phyloP scores from a whole-genome alignment of 2,329 filamentous ascomycete genomes.

The Botrytis elliptica region DNA sequence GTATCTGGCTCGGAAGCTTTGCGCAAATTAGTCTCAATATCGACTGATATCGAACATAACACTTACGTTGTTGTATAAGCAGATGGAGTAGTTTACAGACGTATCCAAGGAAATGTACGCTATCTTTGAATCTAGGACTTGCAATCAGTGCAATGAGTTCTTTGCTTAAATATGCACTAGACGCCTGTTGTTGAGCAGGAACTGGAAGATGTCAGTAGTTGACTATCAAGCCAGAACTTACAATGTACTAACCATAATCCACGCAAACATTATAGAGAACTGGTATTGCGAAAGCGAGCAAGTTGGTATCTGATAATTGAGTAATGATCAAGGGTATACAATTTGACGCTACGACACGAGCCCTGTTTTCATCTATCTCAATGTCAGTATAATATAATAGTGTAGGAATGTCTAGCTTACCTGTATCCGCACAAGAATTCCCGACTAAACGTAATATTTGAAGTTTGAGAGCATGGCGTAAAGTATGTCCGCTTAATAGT shows the following conservation, averaged over 20 bases:
- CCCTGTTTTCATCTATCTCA: slow-evolving; percentile 56
- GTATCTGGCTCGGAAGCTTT: slow-evolving; percentile 36
- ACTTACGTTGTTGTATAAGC: slow-evolving; percentile 50
- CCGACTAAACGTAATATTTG: slow-evolving; percentile 59
- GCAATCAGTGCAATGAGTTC: slow-evolving; percentile 51
- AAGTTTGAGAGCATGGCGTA: slow-evolving; percentile 43
- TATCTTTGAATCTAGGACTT: slow-evolving; percentile 45
- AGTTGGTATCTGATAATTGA: slow-evolving; percentile 48
- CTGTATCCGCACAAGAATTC: slow-evolving; percentile 62
- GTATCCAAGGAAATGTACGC: slow-evolving; percentile 48
- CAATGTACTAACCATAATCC: slow-evolving; percentile 54
- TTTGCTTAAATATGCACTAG: slow-evolving; percentile 50
- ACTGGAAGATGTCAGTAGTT: slow-evolving; percentile 41
- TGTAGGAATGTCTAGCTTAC: slow-evolving; percentile 37
- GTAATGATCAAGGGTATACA: slow-evolving; percentile 49
- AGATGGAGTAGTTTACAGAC: slow-evolving; percentile 58
- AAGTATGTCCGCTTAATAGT: slow-evolving; percentile 41
- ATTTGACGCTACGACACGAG: slow-evolving; percentile 51
- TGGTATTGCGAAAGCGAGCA: slow-evolving; percentile 54
- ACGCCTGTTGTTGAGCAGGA: slow-evolving; percentile 55
- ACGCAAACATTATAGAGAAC: slow-evolving; percentile 63
- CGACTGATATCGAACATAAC: neutral
- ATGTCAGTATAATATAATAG: slow-evolving; percentile 16
- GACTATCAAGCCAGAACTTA: slow-evolving; percentile 19
- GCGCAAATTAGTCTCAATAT: neutral